Evolutionary conservation across 2,329 filamentous ascomycete species (phyloP), one percentile per base, ranked within the genome.

Genomic region (Alternaria consortialis): DNA sequence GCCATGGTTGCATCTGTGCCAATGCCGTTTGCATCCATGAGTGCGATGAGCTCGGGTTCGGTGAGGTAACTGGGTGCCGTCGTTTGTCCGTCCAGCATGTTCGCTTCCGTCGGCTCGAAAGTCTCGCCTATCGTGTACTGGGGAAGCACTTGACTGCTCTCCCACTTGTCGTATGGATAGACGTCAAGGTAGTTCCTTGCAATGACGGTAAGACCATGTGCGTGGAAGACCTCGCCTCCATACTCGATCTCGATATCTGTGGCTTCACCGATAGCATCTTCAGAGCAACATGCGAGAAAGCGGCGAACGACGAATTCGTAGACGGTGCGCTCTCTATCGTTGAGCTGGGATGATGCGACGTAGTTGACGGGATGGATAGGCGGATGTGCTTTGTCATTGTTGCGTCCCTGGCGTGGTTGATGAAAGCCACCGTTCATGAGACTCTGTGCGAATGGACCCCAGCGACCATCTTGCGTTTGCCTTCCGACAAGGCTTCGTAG

Each of bases 1-100:
- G 95, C 95, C 95, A 99, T 99, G 1, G 95, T 99, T 7, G 95
- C 95, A 81, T 99, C 95, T 9, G 95, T 99, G 12, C 95, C 95
- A 66, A 99, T 99, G 2, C 95, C 95, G 75, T 99, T 99, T 44
- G 93, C 94, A 80, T 99, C 95, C 95, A 99, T 99, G 11, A 99
- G 86, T 3, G 91, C 91, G 74, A 99, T 97, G 27, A 99, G 84
- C 76, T 99, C 95, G 0, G 95, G 94, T 76, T 99, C 95, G 0
- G 95, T 98, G 31, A 99, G 84, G 75, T 97, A 97, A 23, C 86
- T 87, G 0, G 95, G 95, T 12, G 94, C 84, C 1, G 86, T 87
- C 0, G 95, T 99, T 78, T 96, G 91, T n/a, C 95, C 94, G 70
- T 98, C 93, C 1, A 87, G 89, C 80, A 99, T 93, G 70, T 91